phyloP scores from a whole-genome alignment of 2,329 filamentous ascomycete species.

The Pseudogymnoascus sp. region DNA sequence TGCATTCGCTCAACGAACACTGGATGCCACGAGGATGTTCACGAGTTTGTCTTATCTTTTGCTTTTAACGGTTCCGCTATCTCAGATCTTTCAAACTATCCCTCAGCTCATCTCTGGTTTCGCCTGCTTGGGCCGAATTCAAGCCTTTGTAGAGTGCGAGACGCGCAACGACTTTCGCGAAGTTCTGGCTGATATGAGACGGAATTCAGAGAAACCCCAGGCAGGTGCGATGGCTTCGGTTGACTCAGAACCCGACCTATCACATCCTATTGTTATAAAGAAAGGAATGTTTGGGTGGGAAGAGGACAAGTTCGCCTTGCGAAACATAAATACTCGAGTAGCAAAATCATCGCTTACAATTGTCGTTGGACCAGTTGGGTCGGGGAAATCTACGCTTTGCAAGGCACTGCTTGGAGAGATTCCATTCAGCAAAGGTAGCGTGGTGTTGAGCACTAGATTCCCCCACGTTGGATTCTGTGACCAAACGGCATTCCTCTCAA shows the following conservation, averaged over 20 bases:
- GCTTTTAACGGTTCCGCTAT: conserved; percentile 21
- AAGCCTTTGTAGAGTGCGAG: conserved; percentile 23
- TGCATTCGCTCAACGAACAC: conserved; percentile 18
- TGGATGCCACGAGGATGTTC: conserved; percentile 19
- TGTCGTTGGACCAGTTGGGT: conserved; percentile 27
- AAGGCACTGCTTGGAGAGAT: conserved; percentile 32
- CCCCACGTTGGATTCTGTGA: conserved; percentile 36
- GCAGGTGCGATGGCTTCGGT: neutral
- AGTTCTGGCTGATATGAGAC: conserved; percentile 12
- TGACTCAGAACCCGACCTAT: neutral
- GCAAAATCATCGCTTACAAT: conserved; percentile 24
- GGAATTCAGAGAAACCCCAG: conserved; percentile 11
- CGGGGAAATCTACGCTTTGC: conserved; percentile 33
- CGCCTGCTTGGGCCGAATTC: conserved; percentile 25
- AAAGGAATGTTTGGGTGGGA: conserved; percentile 28
- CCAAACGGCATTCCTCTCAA: conserved; percentile 39
- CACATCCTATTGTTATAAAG: conserved; percentile 16
- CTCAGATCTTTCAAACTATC: conserved; percentile 19
- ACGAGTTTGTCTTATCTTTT: conserved; percentile 20
- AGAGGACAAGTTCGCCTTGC: conserved; percentile 21
- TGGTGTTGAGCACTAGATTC: conserved; percentile 18
- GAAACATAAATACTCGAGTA: conserved; percentile 18
- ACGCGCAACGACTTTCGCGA: conserved; percentile 19
- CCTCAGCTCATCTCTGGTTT: conserved; percentile 19
- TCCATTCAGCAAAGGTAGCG: conserved; percentile 26